Evolutionary conservation across 495 filamentous ascomycete genomes (phyloP).

Genomic region (Penicillium lagena): DNA sequence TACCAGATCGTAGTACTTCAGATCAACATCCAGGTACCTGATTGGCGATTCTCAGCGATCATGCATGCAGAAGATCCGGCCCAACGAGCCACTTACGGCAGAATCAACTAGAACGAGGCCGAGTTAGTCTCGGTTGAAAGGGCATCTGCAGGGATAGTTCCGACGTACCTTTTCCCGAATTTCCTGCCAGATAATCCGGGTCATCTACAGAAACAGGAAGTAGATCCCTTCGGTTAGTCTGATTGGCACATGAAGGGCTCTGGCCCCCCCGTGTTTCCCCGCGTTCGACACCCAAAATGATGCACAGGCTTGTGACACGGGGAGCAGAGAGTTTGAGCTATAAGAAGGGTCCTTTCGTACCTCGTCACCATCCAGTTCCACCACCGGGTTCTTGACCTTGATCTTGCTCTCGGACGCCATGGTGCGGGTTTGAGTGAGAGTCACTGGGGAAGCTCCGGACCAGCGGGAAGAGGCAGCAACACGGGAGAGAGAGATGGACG

Average conservation of each 20-base stretch:
- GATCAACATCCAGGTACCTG: slow-evolving; percentile 86
- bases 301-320: slow-evolving; percentile 18
- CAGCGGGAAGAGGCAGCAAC: slow-evolving; percentile 27
- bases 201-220: slow-evolving; percentile 56
- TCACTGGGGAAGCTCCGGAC: slow-evolving; percentile 24
- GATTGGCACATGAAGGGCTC: slow-evolving; percentile 7
- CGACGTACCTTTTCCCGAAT: slow-evolving; percentile 81
- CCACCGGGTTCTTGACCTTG: slow-evolving; percentile 95
- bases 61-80: neutral
- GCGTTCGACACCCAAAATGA: slow-evolving; percentile 27
- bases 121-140: slow-evolving; percentile 13
- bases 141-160: slow-evolving; percentile 5
- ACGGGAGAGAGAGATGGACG: slow-evolving; percentile 21
- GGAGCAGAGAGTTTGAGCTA: slow-evolving; percentile 8
- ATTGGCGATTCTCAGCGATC: slow-evolving; percentile 7
- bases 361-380: slow-evolving; percentile 97
- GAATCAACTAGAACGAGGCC: slow-evolving; percentile 61
- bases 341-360: slow-evolving; percentile 26
- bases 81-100: slow-evolving; percentile 51
- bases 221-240: slow-evolving; percentile 7
- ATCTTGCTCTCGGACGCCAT: slow-evolving; percentile 63
- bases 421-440: slow-evolving; percentile 33
- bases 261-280: slow-evolving; percentile 29
- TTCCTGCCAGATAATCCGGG: slow-evolving; percentile 94
- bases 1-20: slow-evolving; percentile 97